Evolutionary conservation across 305 asterid species (phyloP).

Genomic region (Fraxinus albicans): DNA sequence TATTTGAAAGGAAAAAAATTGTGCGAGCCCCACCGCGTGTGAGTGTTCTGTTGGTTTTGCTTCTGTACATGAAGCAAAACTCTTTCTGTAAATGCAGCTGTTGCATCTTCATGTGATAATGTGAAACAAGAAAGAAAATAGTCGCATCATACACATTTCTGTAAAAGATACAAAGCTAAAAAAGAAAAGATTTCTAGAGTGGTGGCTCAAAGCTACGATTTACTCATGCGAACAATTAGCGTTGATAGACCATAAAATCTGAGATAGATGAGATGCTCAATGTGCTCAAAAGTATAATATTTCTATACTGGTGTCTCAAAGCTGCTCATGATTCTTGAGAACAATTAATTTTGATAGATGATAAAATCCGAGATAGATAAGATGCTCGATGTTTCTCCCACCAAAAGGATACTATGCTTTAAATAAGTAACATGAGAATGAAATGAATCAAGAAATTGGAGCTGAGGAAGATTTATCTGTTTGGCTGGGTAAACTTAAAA

Average conservation of each 20-base stretch:
- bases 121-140: slow-evolving; percentile 6
- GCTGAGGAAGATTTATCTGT: background rate
- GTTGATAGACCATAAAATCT: background rate
- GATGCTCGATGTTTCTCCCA: background rate
- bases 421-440: background rate
- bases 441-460: background rate
- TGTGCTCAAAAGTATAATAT: background rate
- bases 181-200: background rate
- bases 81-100: slow-evolving; percentile 11
- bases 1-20: too few relatives aligned
- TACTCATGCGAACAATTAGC: background rate
- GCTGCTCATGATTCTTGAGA: slow-evolving; percentile 2
- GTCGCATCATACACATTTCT: background rate
- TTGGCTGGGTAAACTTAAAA: background rate
- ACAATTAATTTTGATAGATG: slow-evolving; percentile 1
- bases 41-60: too few relatives aligned
- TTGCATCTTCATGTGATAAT: slow-evolving; percentile 7
- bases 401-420: slow-evolving; percentile 1
- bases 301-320: slow-evolving; percentile 2
- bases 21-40: too few relatives aligned
- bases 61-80: too few relatives aligned
- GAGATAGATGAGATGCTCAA: background rate
- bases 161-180: background rate
- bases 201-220: background rate
- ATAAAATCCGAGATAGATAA: slow-evolving; percentile 6